Base-by-base conservation (phyloP, 2,329 filamentous ascomycete genomes). In the Stromatinia cepivora region DNA sequence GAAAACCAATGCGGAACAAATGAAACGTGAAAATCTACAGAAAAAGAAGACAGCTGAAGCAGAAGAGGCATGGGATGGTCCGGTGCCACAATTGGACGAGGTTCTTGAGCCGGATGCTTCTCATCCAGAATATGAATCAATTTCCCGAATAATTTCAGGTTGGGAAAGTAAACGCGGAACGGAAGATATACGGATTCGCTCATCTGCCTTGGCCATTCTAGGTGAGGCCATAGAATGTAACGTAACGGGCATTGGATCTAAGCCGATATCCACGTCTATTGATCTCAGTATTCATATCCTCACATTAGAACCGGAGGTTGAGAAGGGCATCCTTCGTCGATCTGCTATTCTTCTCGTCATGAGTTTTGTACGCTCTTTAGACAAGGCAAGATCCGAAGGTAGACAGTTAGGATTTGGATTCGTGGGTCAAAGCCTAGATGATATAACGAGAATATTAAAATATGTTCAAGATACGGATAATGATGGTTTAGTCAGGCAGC, bases 111-210 rank as follows among this genome's bases (percentile, higher is more conserved):
- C 48, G 0, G 73, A 75, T 46, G 50, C 53, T 8, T 17, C 63
- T 20, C 63, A 70, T n/a, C 70, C 72, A 28, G 74, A 78, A 17
- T 84, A 84, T 69, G 87, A 83, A 42, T 82, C 84, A 59, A 76
- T 90, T 17, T 80, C 82, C 31, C 82, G 84, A 70, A 91, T 92
- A 70, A 82, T 92, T 0, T 80, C 84, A 20, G 89, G 88, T 0
- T 92, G 90, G 90, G 84, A 89, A 72, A 85, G 88, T 71, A 88
- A 87, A 69, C 81, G 84, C 22, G 89, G 88, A 0, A 84, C 84
- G 70, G 90, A 93, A 77, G 90, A 93, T 75, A 81, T 92, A 17
- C 84, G 91, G 5, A 85, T 93, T 73, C 86, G 91, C 0, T 81
- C 89, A 20, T 92, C 90, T 31, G 88, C 90, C 5, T 78, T 93